A percentile compares a stretch with the other conserved stretches of the same genome.
phyloP scores from a whole-genome alignment of 2,329 filamentous ascomycete genomes.

The Penicillium crustosum region DNA sequence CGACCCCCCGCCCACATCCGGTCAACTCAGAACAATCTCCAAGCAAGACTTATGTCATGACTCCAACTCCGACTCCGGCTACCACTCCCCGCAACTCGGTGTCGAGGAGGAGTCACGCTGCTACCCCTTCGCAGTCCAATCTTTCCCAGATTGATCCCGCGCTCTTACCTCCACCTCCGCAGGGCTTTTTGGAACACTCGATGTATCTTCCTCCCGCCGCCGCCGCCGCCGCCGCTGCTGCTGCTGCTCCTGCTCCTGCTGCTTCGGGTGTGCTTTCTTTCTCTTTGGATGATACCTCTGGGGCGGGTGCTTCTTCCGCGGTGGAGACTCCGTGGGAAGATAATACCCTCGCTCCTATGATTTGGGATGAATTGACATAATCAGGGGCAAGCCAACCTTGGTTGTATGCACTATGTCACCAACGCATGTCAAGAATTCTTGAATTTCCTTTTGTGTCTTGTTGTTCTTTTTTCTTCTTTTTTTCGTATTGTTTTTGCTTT shows the following conservation, averaged over 20 bases:
- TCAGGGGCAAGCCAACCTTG: not conserved
- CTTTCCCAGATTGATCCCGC: slow-evolving; percentile 32
- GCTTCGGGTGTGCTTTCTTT: slow-evolving; percentile 29
- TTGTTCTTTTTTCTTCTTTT: not conserved
- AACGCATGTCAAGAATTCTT: not conserved
- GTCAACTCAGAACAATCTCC: slow-evolving; percentile 1
- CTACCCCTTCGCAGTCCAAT: slow-evolving; percentile 15
- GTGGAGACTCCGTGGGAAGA: slow-evolving; percentile 35
- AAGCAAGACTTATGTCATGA: slow-evolving; percentile 15
- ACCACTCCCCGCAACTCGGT: slow-evolving; percentile 7
- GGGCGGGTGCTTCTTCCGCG: slow-evolving; percentile 14
- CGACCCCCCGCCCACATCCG: slow-evolving; percentile 4
- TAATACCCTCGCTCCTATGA: slow-evolving; percentile 42
- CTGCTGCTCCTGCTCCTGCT: slow-evolving; percentile 2
- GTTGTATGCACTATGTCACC: not conserved
- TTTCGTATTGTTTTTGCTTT: not conserved
- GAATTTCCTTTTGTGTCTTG: not conserved
- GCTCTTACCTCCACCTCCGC: slow-evolving; percentile 35
- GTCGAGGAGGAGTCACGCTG: slow-evolving; percentile 19
- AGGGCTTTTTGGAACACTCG: slow-evolving; percentile 27
- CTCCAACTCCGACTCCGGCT: slow-evolving; percentile 6
- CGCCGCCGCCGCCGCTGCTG: too few species aligned
- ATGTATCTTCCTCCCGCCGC: slow-evolving; percentile 14
- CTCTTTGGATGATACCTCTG: slow-evolving; percentile 34
- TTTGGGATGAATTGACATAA: slow-evolving; percentile 41